Percentiles rank a stretch among this genome's conserved stretches.
Evolutionary conservation across 2,329 filamentous ascomycete species (phyloP).

Genomic region (Penicillium sp.): DNA sequence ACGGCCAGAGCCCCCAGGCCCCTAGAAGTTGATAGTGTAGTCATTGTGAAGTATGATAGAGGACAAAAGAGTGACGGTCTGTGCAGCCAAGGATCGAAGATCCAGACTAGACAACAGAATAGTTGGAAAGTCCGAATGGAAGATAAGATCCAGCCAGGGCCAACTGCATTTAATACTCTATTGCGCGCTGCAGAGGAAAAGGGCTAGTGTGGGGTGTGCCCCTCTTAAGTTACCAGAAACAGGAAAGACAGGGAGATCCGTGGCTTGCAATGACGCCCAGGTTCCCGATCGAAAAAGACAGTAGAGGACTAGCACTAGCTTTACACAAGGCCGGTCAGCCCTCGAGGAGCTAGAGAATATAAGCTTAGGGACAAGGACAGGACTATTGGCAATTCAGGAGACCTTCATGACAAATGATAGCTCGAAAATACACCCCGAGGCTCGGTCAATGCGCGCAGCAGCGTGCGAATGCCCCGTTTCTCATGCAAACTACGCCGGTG

Average conservation of each 20-base stretch:
- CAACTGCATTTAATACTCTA: constrained; percentile 11
- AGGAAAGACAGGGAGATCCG: constrained; percentile 4
- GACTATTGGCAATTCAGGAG: not conserved
- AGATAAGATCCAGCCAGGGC: constrained; percentile 7
- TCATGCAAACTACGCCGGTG: not conserved
- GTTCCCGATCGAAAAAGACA: not conserved
- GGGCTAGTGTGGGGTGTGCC: constrained; percentile 4
- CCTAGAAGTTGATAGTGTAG: constrained; percentile 25
- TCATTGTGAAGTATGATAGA: constrained; percentile 19
- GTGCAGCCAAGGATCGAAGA: not conserved
- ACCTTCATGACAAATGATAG: not conserved
- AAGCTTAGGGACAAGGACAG: constrained; percentile 1
- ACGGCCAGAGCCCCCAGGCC: constrained; percentile 28
- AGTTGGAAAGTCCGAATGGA: not conserved
- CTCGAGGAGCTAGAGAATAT: constrained; percentile 1
- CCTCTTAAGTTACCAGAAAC: not conserved
- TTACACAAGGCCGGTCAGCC: not conserved
- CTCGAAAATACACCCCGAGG: too few species aligned
- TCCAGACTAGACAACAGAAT: not conserved
- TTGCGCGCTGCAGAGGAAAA: constrained; percentile 1
- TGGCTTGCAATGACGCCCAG: not conserved
- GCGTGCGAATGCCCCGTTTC: not conserved
- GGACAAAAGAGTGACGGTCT: not conserved
- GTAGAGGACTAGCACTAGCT: not conserved
- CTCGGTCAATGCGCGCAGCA: too few species aligned